Conservation (phyloP, 345 rosid genomes). For the Gossypium stocksii region DNA sequence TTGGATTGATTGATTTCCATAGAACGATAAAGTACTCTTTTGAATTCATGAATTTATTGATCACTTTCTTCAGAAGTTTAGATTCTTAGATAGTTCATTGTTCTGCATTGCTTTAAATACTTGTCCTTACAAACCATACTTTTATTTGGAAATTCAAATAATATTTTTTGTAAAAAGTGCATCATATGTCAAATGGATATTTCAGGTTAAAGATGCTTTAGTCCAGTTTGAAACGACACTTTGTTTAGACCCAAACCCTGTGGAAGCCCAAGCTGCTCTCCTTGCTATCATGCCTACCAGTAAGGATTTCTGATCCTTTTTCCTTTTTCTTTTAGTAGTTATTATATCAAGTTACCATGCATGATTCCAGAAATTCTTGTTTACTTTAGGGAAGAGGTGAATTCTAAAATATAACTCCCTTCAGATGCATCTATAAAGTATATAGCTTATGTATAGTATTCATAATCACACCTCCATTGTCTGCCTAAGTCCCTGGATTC, state of each 20-base stretch:
- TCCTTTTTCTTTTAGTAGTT: not conserved
- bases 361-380: not conserved
- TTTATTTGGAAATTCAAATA: not conserved
- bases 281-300: conserved; percentile 87
- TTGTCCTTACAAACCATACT: not conserved
- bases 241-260: conserved; percentile 61
- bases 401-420: not conserved
- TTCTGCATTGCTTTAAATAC: conserved; percentile 4
- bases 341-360: not conserved
- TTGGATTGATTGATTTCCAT: not conserved
- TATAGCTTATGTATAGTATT: not conserved
- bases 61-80: not conserved
- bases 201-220: conserved; percentile 87
- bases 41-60: not conserved
- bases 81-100: not conserved
- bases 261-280: conserved; percentile 88
- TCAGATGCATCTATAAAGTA: not conserved
- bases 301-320: conserved; percentile 22
- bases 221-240: conserved; percentile 75
- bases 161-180: not conserved
- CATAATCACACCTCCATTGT: not conserved
- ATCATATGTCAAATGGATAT: conserved; percentile 9
- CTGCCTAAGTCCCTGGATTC: not conserved
- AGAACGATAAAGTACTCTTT: not conserved
- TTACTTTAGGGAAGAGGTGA: not conserved